Base-by-base conservation (phyloP, 2,329 filamentous ascomycete genomes). In the Malbranchea cinnamomea region DNA sequence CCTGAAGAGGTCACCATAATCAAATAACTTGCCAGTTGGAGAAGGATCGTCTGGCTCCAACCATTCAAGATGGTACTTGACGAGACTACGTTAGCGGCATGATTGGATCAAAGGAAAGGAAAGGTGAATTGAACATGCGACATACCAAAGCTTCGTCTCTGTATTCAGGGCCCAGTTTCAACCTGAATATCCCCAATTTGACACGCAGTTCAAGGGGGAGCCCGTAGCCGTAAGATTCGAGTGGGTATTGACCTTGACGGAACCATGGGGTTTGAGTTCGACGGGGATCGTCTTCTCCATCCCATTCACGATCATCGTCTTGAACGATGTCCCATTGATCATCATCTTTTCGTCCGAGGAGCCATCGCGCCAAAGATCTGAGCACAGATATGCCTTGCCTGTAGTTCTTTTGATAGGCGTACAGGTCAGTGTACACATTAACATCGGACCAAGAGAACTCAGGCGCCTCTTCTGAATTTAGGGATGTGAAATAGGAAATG, bases 271-370 rank as follows among this genome's bases (percentile, higher is more conserved):
- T 65, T 34, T 65, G 54, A 2, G 60, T 51, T 34, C 85, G 73
- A 37, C 89, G 62, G 8, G 68, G 75, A 12, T 67, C 62, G 45
- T 83, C 71, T 25, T 75, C 67, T 4, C 68, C 55, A 49, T 98
- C 89, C 72, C 84, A 98, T 55, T 98, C 89, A 33, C 84, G 68
- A 50, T 93, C 84, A 48, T 94, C 82, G 4, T 70, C 62, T 17
- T 67, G 60, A 39, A 68, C 64, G 6, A 65, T 49, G 34, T 91
- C 78, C 89, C 89, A 98, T 45, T 74, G 82, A 1, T 46, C 53
- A 49, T 98, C 85, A 4, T 68, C 60, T 20, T 65, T 60, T 28
- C 89, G 74, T 6, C 81, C 80, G 22, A 93, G 62, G 32, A 93
- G 63, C 83, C 84, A 93, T 33, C 91, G 67, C 13, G 78, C 71